Conservation (phyloP, 257 asterid species). For the Gardenia jasminoides region DNA sequence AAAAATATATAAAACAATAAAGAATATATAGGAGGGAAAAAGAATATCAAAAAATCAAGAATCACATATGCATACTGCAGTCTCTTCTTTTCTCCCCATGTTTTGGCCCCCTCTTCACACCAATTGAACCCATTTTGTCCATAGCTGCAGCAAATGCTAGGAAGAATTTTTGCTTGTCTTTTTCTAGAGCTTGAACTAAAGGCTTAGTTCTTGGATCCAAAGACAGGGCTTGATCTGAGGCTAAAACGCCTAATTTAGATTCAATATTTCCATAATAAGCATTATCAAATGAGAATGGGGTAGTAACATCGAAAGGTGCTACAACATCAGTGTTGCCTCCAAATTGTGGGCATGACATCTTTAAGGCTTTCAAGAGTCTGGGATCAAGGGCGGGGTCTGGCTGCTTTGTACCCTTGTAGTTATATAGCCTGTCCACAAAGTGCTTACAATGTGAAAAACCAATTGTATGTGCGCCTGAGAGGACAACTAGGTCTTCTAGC, state of each 20-base stretch:
- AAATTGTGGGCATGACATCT: slow-evolving; percentile 73
- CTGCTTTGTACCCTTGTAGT: slow-evolving; percentile 54
- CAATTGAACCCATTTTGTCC: slow-evolving; percentile 95
- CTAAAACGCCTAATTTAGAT: slow-evolving; percentile 71
- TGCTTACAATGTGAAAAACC: slow-evolving; percentile 90
- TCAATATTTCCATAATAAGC: slow-evolving; percentile 86
- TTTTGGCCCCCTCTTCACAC: slow-evolving; percentile 71
- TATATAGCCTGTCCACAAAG: slow-evolving; percentile 61
- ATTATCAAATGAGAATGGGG: slow-evolving; percentile 81
- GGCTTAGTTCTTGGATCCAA: slow-evolving; percentile 74
- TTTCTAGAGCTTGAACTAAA: slow-evolving; percentile 68
- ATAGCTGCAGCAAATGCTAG: slow-evolving; percentile 72
- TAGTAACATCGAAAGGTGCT: slow-evolving; percentile 90
- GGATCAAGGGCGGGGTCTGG: slow-evolving; percentile 73
- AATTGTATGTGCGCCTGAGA: slow-evolving; percentile 92
- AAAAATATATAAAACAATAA: too few species aligned
- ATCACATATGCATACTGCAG: slow-evolving; percentile 56
- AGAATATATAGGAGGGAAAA: not conserved
- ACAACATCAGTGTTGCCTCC: slow-evolving; percentile 80
- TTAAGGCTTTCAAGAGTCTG: slow-evolving; percentile 75
- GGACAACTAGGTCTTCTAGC: slow-evolving; percentile 64
- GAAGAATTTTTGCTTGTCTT: slow-evolving; percentile 67
- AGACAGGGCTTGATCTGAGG: slow-evolving; percentile 69
- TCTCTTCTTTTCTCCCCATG: slow-evolving; percentile 81
- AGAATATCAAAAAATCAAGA: not conserved